Evolutionary conservation across 2,329 filamentous ascomycete species (phyloP), one percentile per base, ranked within the genome.

Genomic region (Sphaerulina musiva): DNA sequence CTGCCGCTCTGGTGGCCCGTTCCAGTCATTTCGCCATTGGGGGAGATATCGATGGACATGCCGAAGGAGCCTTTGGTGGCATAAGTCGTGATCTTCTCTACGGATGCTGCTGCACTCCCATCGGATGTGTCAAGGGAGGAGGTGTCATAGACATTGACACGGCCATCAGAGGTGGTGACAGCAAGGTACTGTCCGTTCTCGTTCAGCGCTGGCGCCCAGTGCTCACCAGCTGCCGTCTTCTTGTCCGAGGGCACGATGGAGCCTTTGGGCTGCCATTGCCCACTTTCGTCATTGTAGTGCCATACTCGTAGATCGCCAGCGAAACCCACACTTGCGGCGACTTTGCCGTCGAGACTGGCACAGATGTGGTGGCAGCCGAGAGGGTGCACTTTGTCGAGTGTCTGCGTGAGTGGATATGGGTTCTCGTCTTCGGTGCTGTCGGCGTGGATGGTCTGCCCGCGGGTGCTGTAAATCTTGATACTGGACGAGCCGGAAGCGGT

Each of bases 51-150:
- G 57, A 98, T 84, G 65, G 86, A 87, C 74, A 93, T 82, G 38
- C 90, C 92, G 73, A 96, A 97, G 70, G 86, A 92, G 11, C 90
- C 90, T 63, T 92, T 89, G 1, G 92, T 96, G 74, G 95, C 90
- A 67, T 93, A 95, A 65, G 91, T 84, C 48, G 83, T 79, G 57
- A 93, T 84, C 72, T 87, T 88, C 20, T 74, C 72, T 4, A 7
- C 26, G 6, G 26, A 29, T 29, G 26, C 26, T 29, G 26, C 26
- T 29, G 26, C 26, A 38, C 64, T 57, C 5, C 49, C 53, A 39
- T 80, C 76, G 3, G 70, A 70, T 2, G 61, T 45, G 29, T 11
- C 9, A 36, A 69, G 59, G 31, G 58, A 63, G 10, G 72, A 65
- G 14, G 74, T 68, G 67, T 95, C 85, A 89, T 91, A 97, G 40